A percentile compares a stretch with the other conserved stretches of the same genome.
These are phyloP conservation scores for Porcisia deanei DNA, from an alignment of 208 protist species.

Conservation along the genomic window DNA sequence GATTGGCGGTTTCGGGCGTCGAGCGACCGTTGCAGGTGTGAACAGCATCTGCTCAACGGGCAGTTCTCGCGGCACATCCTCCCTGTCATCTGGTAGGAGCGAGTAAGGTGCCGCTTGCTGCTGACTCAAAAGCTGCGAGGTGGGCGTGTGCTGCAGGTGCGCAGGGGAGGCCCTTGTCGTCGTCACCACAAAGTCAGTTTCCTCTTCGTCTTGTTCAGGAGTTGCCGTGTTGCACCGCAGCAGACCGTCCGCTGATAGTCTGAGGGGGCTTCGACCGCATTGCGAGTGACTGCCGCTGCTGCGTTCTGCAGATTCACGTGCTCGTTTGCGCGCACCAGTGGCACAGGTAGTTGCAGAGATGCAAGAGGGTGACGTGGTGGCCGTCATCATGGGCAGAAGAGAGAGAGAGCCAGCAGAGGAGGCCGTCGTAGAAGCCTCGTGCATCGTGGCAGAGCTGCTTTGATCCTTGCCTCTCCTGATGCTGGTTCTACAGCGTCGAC, in stretches of 20 bases:
- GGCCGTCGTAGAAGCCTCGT: not conserved
- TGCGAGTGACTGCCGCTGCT: not conserved
- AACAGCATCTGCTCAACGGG: constrained; percentile 15
- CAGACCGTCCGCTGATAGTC: not conserved
- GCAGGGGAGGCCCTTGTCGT: constrained; percentile 2
- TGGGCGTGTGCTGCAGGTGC: constrained; percentile 22
- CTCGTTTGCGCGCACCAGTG: constrained; percentile 6
- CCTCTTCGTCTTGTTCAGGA: constrained; percentile 1
- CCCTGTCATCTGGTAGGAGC: not conserved
- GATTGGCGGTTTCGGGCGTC: constrained; percentile 8
- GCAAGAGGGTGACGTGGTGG: not conserved
- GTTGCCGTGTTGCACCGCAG: not conserved
- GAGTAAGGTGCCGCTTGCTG: constrained; percentile 19
- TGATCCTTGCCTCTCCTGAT: constrained; percentile 3
- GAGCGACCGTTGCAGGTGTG: constrained; percentile 28
- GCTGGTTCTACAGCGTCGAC: not conserved
- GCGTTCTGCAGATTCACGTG: not conserved
- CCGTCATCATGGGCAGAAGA: not conserved
- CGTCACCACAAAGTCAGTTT: constrained; percentile 14
- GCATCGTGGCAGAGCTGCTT: not conserved
- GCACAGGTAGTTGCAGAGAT: not conserved
- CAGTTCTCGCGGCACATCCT: not conserved
- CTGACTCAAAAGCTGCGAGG: constrained; percentile 30
- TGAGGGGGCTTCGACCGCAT: constrained; percentile 1
- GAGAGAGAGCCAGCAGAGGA: not conserved